Base-by-base conservation (phyloP, 768 basidiomycete species). In the Lentinula raphanica region DNA sequence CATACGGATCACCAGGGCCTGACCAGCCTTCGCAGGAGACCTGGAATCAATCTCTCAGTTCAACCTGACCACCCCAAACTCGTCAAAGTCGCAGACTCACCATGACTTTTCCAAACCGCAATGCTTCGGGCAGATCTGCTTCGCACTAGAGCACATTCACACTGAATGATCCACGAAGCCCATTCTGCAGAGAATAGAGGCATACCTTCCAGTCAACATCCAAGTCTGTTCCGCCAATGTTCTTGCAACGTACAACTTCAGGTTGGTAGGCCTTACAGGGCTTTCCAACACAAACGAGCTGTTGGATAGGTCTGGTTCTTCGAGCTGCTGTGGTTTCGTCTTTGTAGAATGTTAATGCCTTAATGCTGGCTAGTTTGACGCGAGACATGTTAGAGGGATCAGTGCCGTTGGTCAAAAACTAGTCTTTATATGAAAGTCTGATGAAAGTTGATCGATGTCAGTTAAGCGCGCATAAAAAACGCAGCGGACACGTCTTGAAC, bases 21-120 rank as follows among this genome's bases (percentile, higher is more conserved):
- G 80, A 83, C 88, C 90, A 98, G 23, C 95, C 95, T 75, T 98
- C 95, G 65, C 95, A 98, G 17, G 85, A 87, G 1, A 98, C 81
- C 62, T 62, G n/a, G n/a, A 44, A 39, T 9, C 7, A 31, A 51
- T 21, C 12, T 38, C 17, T 29, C 49, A 48, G 15, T 13, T 35
- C 23, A 28, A 19, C 8, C n/a, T 12, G 42, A 35, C 19, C 3
- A 44, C n/a, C 5, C 27, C 27, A 27, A 36, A 27, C 38, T 11
- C 13, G 28, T 19, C 7, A 35, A 17, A 49, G 45, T 9, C 25
- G 62, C 85, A 35, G 13, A 49, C 53, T 9, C 25, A 63, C 85
- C 63, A 90, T 84, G 0, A 96, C 87, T 61, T 83, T 81, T 15
- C 95, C 95, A 56, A 98, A 88, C 17, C 94, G 81, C 55, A 96